These are phyloP conservation scores for Fusarium sp. DNA, from an alignment of 2,329 filamentous ascomycete genomes.

Conservation along the genomic window DNA sequence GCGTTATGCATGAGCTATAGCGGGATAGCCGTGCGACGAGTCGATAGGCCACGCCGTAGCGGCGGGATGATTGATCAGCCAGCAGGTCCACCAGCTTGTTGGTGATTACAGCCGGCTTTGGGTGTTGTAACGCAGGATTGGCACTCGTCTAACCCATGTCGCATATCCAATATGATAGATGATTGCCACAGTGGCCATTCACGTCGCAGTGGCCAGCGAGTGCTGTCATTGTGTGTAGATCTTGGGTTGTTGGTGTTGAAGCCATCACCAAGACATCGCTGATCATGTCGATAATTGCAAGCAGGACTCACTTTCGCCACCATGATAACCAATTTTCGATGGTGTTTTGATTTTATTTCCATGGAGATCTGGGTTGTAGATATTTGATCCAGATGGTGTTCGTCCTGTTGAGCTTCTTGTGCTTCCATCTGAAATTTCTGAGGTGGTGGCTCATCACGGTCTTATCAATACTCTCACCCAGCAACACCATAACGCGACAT, in stretches of 20 bases:
- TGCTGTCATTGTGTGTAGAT: constrained; percentile 2
- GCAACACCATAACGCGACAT: not conserved
- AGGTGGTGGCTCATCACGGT: not conserved
- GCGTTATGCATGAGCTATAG: constrained; percentile 21
- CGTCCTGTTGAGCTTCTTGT: not conserved
- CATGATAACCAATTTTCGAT: not conserved
- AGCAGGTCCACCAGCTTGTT: constrained; percentile 23
- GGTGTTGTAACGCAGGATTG: not conserved
- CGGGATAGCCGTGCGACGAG: constrained; percentile 11
- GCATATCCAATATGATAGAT: not conserved
- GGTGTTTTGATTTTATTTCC: not conserved
- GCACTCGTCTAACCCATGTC: constrained; percentile 4
- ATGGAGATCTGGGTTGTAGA: not conserved
- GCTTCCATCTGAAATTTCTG: not conserved
- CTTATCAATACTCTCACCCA: not conserved
- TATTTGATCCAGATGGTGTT: not conserved
- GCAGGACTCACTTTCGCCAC: not conserved
- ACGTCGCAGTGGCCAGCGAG: not conserved
- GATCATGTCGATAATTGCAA: not conserved
- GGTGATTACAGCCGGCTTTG: not conserved
- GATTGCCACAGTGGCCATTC: not conserved
- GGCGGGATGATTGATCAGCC: constrained; percentile 10
- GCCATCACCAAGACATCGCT: not conserved
- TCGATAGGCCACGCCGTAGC: not conserved
- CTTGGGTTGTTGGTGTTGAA: not conserved